These are phyloP conservation scores for Lachnellula occidentalis DNA, from an alignment of 2,329 filamentous ascomycete species.

Conservation along the genomic window DNA sequence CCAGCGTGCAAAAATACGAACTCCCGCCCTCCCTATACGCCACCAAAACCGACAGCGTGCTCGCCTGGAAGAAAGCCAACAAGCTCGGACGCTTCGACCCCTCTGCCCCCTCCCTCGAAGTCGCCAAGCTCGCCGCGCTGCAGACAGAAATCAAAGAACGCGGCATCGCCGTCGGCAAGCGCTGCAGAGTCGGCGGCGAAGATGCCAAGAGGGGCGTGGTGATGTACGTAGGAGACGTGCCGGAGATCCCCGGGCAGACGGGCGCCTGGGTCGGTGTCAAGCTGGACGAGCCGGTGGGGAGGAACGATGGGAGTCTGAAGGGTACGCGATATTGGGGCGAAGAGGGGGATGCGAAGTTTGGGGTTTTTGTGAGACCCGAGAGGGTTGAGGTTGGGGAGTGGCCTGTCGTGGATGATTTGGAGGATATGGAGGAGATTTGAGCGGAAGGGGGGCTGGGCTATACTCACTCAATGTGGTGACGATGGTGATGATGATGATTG, in stretches of 20 bases:
- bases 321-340: constrained; percentile 61
- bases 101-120: constrained; percentile 65
- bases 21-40: constrained; percentile 86
- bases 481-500: too few species aligned
- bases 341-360: constrained; percentile 57
- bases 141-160: constrained; percentile 64
- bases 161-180: constrained; percentile 57
- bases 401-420: constrained; percentile 64
- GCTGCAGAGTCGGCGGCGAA: constrained; percentile 61
- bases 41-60: constrained; percentile 77
- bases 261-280: constrained; percentile 69
- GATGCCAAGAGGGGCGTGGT: constrained; percentile 66
- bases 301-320: constrained; percentile 72
- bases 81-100: constrained; percentile 97
- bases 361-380: constrained; percentile 74
- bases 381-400: constrained; percentile 73
- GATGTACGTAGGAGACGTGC: constrained; percentile 65
- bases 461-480: too few species aligned
- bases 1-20: constrained; percentile 80
- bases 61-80: constrained; percentile 93
- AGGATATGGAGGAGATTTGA: constrained; percentile 72
- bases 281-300: constrained; percentile 74
- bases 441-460: not conserved
- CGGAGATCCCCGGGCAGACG: constrained; percentile 62
- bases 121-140: constrained; percentile 64